These are phyloP conservation scores for Cladosporium sp. DNA, from an alignment of 2,329 filamentous ascomycete genomes.

Conservation along the genomic window DNA sequence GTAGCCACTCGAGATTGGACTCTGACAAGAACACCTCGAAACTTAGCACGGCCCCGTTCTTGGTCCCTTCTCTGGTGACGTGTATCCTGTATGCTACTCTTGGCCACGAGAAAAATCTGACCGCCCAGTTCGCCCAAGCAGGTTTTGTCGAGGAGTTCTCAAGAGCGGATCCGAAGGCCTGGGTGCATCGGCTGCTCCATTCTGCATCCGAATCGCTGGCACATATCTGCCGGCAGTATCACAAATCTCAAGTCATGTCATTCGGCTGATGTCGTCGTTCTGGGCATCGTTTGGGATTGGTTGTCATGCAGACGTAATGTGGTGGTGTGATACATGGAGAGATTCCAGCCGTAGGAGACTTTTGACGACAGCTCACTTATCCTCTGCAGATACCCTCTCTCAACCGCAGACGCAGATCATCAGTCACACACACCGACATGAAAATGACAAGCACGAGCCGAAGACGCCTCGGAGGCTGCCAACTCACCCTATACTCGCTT, in stretches of 20 bases:
- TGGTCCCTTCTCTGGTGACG: neutral
- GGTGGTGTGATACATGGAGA: neutral
- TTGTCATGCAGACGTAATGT: neutral
- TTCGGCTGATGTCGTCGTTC: neutral
- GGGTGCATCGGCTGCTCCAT: neutral
- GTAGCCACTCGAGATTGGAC: neutral
- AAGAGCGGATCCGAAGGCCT: neutral
- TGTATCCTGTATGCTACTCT: neutral
- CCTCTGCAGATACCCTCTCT: neutral
- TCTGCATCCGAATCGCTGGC: neutral
- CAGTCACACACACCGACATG: slow-evolving; percentile 2
- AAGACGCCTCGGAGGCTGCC: neutral
- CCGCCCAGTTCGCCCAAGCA: neutral
- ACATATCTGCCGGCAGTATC: neutral
- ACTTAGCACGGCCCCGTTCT: neutral
- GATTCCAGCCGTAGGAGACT: neutral
- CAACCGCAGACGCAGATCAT: neutral
- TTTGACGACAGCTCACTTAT: neutral
- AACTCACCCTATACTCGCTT: neutral
- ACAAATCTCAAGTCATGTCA: neutral
- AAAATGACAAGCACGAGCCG: neutral
- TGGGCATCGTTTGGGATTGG: neutral
- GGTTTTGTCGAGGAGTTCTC: neutral
- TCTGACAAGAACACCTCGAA: neutral
- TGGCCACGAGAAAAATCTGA: neutral